Percentiles rank a stretch among this genome's conserved stretches.
Conservation (phyloP, 805 yeast species). For the Sugiyamaella valdiviana region DNA sequence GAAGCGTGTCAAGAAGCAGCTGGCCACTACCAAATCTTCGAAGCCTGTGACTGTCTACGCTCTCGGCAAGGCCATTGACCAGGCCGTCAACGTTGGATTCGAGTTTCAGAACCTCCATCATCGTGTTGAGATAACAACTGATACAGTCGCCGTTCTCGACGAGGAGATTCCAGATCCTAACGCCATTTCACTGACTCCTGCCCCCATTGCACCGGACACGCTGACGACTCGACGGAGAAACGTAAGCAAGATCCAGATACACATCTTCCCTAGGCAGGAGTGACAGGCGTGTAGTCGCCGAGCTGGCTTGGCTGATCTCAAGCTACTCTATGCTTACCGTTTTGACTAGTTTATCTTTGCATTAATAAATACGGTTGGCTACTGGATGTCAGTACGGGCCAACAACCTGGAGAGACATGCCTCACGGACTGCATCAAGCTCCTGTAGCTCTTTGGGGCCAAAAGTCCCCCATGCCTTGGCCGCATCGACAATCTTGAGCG, state of each 20-base stretch:
- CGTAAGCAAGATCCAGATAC: conserved; percentile 41
- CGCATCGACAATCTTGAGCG: conserved; percentile 41
- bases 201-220: not conserved
- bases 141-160: conserved; percentile 63
- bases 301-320: not conserved
- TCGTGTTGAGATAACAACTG: conserved; percentile 56
- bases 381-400: not conserved
- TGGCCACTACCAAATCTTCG: conserved; percentile 37
- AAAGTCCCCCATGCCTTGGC: conserved; percentile 35
- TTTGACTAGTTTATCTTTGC: not conserved
- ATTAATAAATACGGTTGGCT: not conserved
- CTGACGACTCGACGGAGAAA: conserved; percentile 25
- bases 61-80: conserved; percentile 68
- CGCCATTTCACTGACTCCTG: conserved; percentile 19
- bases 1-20: conserved; percentile 52
- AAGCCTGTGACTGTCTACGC: conserved; percentile 54
- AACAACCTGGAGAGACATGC: conserved; percentile 34
- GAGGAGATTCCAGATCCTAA: conserved; percentile 39
- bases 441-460: conserved; percentile 45
- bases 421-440: conserved; percentile 42
- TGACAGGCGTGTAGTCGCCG: not conserved
- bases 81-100: conserved; percentile 54
- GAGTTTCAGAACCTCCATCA: conserved; percentile 49
- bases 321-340: not conserved
- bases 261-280: conserved; percentile 6